Evolutionary conservation across 495 filamentous ascomycete species (phyloP).

Genomic region (Sordaria brevicollis): DNA sequence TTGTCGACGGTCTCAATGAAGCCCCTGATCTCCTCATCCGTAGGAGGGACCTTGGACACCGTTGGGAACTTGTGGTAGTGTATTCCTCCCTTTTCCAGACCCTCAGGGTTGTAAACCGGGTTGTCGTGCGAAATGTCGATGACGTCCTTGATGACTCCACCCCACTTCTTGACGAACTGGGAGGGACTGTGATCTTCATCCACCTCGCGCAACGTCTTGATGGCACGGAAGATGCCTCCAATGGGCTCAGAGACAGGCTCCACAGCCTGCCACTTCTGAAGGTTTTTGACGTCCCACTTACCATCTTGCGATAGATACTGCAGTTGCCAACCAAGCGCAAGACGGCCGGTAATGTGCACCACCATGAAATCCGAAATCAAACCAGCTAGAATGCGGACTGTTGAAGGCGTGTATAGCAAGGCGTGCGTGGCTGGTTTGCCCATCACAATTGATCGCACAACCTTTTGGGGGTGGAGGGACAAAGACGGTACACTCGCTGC

Average conservation of each 20-base stretch:
- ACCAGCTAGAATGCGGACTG: slow-evolving; percentile 65
- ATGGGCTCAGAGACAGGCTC: slow-evolving; percentile 69
- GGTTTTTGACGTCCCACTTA: slow-evolving; percentile 98
- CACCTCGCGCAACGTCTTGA: slow-evolving; percentile 81
- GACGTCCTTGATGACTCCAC: slow-evolving; percentile 55
- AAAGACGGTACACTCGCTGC: slow-evolving; percentile 30
- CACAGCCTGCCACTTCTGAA: slow-evolving; percentile 79
- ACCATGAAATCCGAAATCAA: slow-evolving; percentile 75
- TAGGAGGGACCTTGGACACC: slow-evolving; percentile 83
- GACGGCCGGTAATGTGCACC: slow-evolving; percentile 60
- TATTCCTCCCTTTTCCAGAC: slow-evolving; percentile 60
- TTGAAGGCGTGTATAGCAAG: slow-evolving; percentile 69
- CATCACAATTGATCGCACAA: slow-evolving; percentile 61
- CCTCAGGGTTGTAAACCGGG: slow-evolving; percentile 74
- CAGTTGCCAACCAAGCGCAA: slow-evolving; percentile 82
- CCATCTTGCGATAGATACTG: slow-evolving; percentile 75
- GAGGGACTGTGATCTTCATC: slow-evolving; percentile 75
- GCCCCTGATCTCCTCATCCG: slow-evolving; percentile 57
- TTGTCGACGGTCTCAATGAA: slow-evolving; percentile 75
- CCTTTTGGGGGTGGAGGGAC: slow-evolving; percentile 30
- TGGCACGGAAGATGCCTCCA: slow-evolving; percentile 62
- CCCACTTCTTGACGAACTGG: slow-evolving; percentile 59
- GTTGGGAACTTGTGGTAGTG: slow-evolving; percentile 83
- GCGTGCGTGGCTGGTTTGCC: slow-evolving; percentile 75
- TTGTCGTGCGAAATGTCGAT: slow-evolving; percentile 83